Percentiles rank a stretch among this genome's conserved stretches.
phyloP scores from a whole-genome alignment of 257 asterid genomes.

The Scutellaria galericulata region DNA sequence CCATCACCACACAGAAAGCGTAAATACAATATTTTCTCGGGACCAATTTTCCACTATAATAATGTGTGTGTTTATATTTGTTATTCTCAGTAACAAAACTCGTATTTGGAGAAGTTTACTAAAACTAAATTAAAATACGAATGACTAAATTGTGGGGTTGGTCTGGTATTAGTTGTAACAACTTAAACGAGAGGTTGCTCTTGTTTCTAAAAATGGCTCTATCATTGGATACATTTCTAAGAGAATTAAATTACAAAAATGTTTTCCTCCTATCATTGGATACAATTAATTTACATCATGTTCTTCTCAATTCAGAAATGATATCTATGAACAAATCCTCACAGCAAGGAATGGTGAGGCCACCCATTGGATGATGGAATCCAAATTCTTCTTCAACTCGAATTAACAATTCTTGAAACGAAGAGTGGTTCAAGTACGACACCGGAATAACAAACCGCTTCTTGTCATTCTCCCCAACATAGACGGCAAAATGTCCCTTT shows the following conservation, averaged over 20 bases:
- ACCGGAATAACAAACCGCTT: slow-evolving; percentile 27
- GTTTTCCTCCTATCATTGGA: neutral
- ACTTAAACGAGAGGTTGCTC: too few species aligned
- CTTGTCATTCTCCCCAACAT: slow-evolving; percentile 24
- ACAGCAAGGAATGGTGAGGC: slow-evolving; percentile 45
- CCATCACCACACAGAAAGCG: too few species aligned
- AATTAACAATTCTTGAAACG: neutral
- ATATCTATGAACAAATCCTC: slow-evolving; percentile 34
- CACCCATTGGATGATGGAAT: slow-evolving; percentile 46
- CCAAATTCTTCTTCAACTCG: slow-evolving; percentile 29
- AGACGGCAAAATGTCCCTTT: slow-evolving; percentile 32
- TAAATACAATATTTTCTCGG: too few species aligned
- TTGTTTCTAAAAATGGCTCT: too few species aligned
- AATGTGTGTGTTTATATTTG: too few species aligned
- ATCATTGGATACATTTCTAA: neutral
- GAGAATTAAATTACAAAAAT: slow-evolving; percentile 10
- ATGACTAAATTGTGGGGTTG: too few species aligned
- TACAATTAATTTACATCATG: slow-evolving; percentile 7
- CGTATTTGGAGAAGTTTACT: too few species aligned
- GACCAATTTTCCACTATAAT: too few species aligned
- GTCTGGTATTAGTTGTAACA: too few species aligned
- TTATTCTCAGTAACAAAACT: too few species aligned
- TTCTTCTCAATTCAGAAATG: slow-evolving; percentile 18
- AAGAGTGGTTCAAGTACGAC: slow-evolving; percentile 20
- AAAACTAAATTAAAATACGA: too few species aligned